Base-by-base conservation (phyloP, 768 basidiomycete species). In the Phaffia tasmanica region DNA sequence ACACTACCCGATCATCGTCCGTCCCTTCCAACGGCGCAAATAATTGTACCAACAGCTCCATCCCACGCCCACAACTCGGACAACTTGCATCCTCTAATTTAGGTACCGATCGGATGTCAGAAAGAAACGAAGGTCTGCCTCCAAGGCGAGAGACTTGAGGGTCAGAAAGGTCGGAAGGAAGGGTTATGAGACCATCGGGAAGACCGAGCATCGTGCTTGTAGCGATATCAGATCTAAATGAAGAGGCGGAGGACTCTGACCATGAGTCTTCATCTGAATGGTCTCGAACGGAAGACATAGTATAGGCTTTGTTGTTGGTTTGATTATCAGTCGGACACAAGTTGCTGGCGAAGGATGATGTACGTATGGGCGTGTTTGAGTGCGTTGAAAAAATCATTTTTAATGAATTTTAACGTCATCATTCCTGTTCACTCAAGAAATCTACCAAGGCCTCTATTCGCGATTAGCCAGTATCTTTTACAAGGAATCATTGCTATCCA, bases 11-110 rank as follows among this genome's bases (percentile, higher is more conserved):
- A 73, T 94, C 90, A 81, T 86, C 84, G 6, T 86, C 82, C 71
- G 88, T 92, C 48, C 85, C 80, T 73, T 91, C 86, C 71, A 92
- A 83, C 0, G 91, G 91, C 75, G 88, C 91, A 87, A 88, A 92
- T 72, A 94, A 81, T 73, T 93, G 89, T 15, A 88, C 80, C 48
- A 92, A 81, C 25, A 94, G 81, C 70, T 88, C 85, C 88, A 86
- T 90, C 0, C 86, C 83, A 23, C 79, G 76, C 14, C 80, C 79
- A 77, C 90, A 94, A 60, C 81, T 77, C 74, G 81, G 83, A 82
- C 90, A 93, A 60, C 80, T 78, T 7, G 85, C 85, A 29, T 84
- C 84, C 64, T 83, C 77, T 70, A 84, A 76, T 27, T 83, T 73
- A 18, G 85, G 86, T 74, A 84, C 83, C 72, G 77, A 78, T 56